Evolutionary conservation across 2,329 filamentous ascomycete species (phyloP), one percentile per base, ranked within the genome.

Genomic region (Ascochyta rabiei): DNA sequence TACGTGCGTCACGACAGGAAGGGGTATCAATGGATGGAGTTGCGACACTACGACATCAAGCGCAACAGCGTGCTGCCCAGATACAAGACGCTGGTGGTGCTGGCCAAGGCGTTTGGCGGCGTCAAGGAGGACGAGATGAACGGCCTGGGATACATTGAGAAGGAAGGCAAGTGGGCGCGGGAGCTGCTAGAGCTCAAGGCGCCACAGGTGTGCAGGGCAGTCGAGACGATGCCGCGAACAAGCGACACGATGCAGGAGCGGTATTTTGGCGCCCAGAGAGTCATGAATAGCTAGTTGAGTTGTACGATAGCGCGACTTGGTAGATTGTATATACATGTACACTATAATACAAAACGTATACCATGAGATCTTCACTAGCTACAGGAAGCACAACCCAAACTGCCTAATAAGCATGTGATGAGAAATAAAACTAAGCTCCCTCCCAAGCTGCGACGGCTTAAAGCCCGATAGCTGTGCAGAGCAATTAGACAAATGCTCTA

Each of bases 191-290:
- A 70, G 31, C 47, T 66, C 38, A 50, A 65, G 38, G 75, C 76
- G 16, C 77, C 79, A 3, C 64, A 55, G 54, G 79, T 78, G 6
- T 43, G 79, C 7, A 62, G 67, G 37, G 76, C 74, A n/a, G 75
- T 81, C 53, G 73, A 78, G 62, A 74, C 69, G 18, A 79, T 81
- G 76, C 79, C 79, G 0, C 52, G 59, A 28, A 73, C 67, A 6
- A 62, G 61, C 2, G 74, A 76, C 56, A 37, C n/a, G 21, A 21
- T 75, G 42, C 74, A 76, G 62, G 42, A 48, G 49, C 53, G 37
- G 55, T 71, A 68, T 49, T 62, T 75, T 13, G 30, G 37, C 7
- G 10, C 7, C 2, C 15, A 21, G 28, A 9, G 30, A n/a, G 5
- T 33, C 15, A 44, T 26, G 16, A 13, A 19, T 15, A 13, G 39